Base-by-base conservation (phyloP, 2,329 filamentous ascomycete genomes). In the Aspergillus latus region DNA sequence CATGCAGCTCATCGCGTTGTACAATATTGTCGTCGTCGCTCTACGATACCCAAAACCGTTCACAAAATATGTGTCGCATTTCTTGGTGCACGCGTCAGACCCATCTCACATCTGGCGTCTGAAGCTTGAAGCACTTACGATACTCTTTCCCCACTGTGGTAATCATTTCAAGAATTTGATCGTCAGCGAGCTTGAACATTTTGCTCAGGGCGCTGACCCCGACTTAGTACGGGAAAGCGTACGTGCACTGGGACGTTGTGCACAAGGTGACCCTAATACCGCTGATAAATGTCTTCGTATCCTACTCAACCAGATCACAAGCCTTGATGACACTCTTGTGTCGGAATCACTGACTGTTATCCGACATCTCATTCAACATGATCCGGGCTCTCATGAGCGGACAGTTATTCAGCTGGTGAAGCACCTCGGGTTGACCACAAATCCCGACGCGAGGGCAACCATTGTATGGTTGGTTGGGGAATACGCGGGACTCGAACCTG, bases 391-490 rank as follows among this genome's bases (percentile, higher is more conserved):
- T 2, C 94, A 99, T 69, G 82, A 85, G 9, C 88, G 87, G 42
- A 99, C 94, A 0, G 92, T 97, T 1, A 85, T 97, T 34, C 84
- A 91, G 46, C 77, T 99, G 48, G 94, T 94, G 5, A 94, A 92
- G 74, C 92, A 96, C 59, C 83, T 99, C 2, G 94, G 97, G 68
- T 88, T 88, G 3, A 90, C 92, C 1, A 90, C 89, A 0, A 92
- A 94, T 59, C 87, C 94, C 1, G 88, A 92, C 59, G 94, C 94
- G 3, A 84, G 94, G 62, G 94, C 94, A 2, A 96, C 90, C 49
- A 97, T 99, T 61, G 89, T 99, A 64, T 99, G 94, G 94, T 84
- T 99, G 0, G 92, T 97, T 0, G 94, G 94, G 45, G 94, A 99
- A 73, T 97, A 95, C 66, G 86, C 93, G 0, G 90, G 91, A 0